Percentiles rank a stretch among this genome's conserved stretches.
These are phyloP conservation scores for Trichoderma parareesei DNA, from an alignment of 495 filamentous ascomycete species.

Conservation along the genomic window DNA sequence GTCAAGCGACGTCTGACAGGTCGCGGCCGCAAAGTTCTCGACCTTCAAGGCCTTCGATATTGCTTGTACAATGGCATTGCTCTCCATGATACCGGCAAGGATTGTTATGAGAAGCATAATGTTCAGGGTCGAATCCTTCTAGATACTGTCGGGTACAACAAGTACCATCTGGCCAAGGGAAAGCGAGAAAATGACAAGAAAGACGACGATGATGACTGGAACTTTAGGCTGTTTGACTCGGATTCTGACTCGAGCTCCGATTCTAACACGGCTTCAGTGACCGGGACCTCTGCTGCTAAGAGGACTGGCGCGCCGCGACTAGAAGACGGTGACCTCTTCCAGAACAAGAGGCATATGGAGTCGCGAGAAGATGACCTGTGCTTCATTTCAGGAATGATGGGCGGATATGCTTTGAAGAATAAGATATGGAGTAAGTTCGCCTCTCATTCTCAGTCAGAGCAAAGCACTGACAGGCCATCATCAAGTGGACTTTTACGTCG, in stretches of 20 bases:
- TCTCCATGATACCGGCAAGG: conserved; percentile 15
- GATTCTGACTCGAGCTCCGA: neutral
- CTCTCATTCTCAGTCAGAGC: neutral
- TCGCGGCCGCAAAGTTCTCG: conserved; percentile 24
- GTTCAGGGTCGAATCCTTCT: conserved; percentile 29
- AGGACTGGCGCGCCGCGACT: conserved; percentile 13
- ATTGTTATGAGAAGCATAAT: conserved; percentile 19
- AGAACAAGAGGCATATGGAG: conserved; percentile 23
- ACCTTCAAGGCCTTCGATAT: conserved; percentile 28
- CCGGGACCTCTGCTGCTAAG: neutral
- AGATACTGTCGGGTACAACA: conserved; percentile 31
- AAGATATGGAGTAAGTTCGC: conserved; percentile 24
- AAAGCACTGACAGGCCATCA: neutral
- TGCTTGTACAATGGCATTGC: conserved; percentile 25
- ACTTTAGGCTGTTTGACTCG: neutral
- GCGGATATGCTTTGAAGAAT: conserved; percentile 33
- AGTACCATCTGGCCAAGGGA: conserved; percentile 26
- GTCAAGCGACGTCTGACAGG: conserved; percentile 20
- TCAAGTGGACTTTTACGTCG: conserved; percentile 25
- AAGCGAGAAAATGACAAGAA: conserved; percentile 17
- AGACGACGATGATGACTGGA: neutral
- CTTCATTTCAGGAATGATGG: conserved; percentile 28
- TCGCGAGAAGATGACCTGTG: conserved; percentile 22
- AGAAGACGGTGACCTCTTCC: conserved; percentile 19
- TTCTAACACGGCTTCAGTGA: neutral